Base-by-base conservation (phyloP, 345 rosid species). In the Noccaea caerulescens region DNA sequence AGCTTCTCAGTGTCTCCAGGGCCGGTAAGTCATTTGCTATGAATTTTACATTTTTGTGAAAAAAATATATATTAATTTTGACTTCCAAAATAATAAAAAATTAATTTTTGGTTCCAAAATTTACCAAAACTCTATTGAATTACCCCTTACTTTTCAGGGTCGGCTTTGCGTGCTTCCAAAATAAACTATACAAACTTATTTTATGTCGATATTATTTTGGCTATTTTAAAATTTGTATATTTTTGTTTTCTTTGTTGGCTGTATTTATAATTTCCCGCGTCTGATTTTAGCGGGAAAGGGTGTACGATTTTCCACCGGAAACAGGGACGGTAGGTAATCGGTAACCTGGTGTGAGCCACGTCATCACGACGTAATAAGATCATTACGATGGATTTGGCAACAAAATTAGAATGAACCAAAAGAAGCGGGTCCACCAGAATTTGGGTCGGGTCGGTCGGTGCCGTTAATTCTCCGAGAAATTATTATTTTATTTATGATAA, bases 231-330 rank as follows among this genome's bases (percentile, higher is more conserved):
- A 16, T 8, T 7, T 14, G 12, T 5, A 43, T 13, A 25, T 13
- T n/a, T n/a, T 1, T 33, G 23, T 59, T 58, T 60, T 57, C 30
- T 60, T 11, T 45, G 33, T 44, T 75, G 69, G 50, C 42, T 58
- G 16, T 27, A 27, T 27, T 27, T 27, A 4, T 27, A 27, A 27
- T 27, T 73, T 59, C 43, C 30, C 63, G 54, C 54, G 58, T 54
- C 45, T 32, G 37, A 7, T 42, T 76, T 76, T 73, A 74, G 83
- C 88, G 87, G 84, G 84, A 81, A 82, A 82, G 32, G 45, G 55
- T 20, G 25, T 25, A 52, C 52, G 44, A 57, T 57, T 73, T 45
- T 73, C 54, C 38, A 4, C 66, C 38, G 54, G 45, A 32, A 66
- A 73, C 38, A 12, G 66, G 60, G 5, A 58, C 12, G 50, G 32